Percentiles rank a stretch among this genome's conserved stretches.
phyloP scores from a whole-genome alignment of 331 rosid genomes.

The Phaseolus coccineus region DNA sequence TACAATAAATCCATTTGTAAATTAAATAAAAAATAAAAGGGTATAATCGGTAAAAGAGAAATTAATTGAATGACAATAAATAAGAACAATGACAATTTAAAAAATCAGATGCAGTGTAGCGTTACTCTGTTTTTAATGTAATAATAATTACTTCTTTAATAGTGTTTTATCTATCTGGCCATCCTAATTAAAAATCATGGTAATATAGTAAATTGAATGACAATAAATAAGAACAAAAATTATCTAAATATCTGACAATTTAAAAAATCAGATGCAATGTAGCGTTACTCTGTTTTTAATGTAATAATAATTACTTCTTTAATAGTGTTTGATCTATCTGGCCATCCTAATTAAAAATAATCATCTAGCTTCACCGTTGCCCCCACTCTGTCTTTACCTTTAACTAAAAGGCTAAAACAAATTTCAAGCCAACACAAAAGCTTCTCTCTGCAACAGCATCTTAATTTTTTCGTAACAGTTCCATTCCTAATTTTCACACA shows the following conservation, averaged over 20 bases:
- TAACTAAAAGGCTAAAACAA: neutral
- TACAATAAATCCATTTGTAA: too few relatives aligned
- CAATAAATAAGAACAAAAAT: too few relatives aligned
- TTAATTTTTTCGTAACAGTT: neutral
- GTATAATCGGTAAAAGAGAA: too few relatives aligned
- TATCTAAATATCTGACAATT: too few relatives aligned
- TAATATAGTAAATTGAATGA: too few relatives aligned
- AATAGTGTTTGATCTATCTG: neutral
- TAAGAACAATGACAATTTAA: too few relatives aligned
- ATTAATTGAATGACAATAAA: too few relatives aligned
- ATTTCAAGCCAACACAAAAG: slow-evolving; percentile 13
- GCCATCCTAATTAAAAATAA: neutral
- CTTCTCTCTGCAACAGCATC: neutral
- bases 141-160: neutral
- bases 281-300: neutral
- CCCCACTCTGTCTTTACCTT: neutral
- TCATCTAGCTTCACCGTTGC: neutral
- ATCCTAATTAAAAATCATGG: neutral
- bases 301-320: neutral
- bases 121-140: neutral
- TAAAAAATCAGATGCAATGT: too few relatives aligned
- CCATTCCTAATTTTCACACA: neutral
- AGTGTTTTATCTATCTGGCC: neutral
- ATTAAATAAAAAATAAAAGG: too few relatives aligned
- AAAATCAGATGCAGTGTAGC: too few relatives aligned